Base-by-base conservation (phyloP, 768 basidiomycete genomes). In the Suillus ampliporus region DNA sequence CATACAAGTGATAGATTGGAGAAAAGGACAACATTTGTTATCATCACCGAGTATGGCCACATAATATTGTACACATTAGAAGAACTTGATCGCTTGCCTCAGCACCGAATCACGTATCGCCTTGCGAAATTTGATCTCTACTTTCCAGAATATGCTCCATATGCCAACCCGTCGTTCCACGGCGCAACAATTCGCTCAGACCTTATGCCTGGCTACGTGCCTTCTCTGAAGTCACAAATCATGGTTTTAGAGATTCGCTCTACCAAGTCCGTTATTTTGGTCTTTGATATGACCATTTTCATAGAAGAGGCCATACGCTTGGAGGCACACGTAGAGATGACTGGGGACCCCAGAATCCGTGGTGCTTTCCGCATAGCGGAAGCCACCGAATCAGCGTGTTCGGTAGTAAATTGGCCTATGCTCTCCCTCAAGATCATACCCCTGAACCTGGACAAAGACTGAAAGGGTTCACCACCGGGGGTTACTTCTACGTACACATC, bases 371-470 rank as follows among this genome's bases (percentile, higher is more conserved):
- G n/a, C 44, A 46, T 11, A 4, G 21, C 21, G 10, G 1, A 21
- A 46, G 4, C n/a, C 44, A 21, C 21, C 44, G 11, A 46, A 46
- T 46, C 2, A 46, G 44, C 7, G 44, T 46, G 44, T 46, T 23
- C 13, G 44, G 44, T 13, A 46, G 21, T 5, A 46, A 46, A 46
- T 13, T 14, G 10, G 44, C 13, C 0, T 46, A 46, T 46, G 21
- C 21, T 5, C 44, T 46, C 11, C 21, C 21, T 23, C 44, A 44
- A 21, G n/a, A 21, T 21, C 21, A 21, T 21, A 21, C n/a, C 11
- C 43, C 44, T 44, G 44, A 44, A 21, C 44, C n/a, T 44, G n/a
- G 44, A 44, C n/a, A 44, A 44, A 21, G n/a, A 44, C 44, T 44
- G 3, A n/a, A 44, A 44, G 44, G 5, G 13, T n/a, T 21, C 10